Evolutionary conservation across 2,329 filamentous ascomycete species (phyloP), one percentile per base, ranked within the genome.

Genomic region (Cladosporium sp.): DNA sequence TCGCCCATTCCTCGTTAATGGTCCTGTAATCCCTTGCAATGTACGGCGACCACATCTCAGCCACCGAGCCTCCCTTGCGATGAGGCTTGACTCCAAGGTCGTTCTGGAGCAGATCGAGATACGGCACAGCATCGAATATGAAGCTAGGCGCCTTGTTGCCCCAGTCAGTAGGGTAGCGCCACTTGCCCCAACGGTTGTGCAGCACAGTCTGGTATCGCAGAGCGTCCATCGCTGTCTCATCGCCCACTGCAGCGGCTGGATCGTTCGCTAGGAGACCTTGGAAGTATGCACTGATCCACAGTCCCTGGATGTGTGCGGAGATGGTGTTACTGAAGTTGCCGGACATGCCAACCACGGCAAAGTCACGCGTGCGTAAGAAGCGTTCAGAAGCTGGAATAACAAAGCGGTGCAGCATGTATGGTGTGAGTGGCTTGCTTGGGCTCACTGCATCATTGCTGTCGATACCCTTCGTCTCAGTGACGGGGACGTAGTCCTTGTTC

Each of bases 101-200:
- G 4, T 75, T 74, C 60, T 89, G 69, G 67, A 93, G 70, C 66
- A 87, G 66, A 71, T 92, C 89, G 17, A 90, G 70, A 67, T 91
- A 94, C 3, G 88, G 88, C 56, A 93, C 70, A 0, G 82, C 82
- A 70, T 94, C 90, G 68, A 93, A 92, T 19, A 89, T 85, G 63
- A 92, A 86, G 69, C 89, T 88, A 0, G 86, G 86, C 59, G 81
- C 78, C 67, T 78, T 80, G 40, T 76, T 77, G 1, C 88, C 88
- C 66, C 84, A 86, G 0, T 88, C 88, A 2, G 76, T 80, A 1
- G 87, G 84, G 65, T 88, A 89, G 22, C 89, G 80, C 82, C 86
- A 87, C 62, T 80, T 84, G 3, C 87, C 86, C 69, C 88, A 93
- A 36, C 88, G 83, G 17, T 81, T 85, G 68, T 88, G 79, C 47